Conservation (phyloP, 225 moss, liverwort and hornwort species). For the Thuidium tamariscinum region DNA sequence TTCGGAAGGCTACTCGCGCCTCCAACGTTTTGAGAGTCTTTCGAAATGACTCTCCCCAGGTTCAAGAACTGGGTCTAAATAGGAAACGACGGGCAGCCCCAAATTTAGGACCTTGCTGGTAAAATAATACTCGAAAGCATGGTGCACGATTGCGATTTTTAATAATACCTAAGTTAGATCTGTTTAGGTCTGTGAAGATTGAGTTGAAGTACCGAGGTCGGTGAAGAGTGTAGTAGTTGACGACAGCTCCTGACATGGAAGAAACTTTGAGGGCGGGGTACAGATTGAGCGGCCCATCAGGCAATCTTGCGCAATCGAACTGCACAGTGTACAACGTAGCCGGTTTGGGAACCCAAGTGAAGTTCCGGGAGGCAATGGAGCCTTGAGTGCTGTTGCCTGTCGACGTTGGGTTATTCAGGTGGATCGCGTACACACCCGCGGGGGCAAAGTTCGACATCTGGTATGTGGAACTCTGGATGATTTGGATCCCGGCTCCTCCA, state of each 20-base stretch:
- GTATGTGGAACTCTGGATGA: slow-evolving; percentile 21
- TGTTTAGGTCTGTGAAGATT: background rate
- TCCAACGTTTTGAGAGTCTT: background rate
- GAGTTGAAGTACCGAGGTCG: background rate
- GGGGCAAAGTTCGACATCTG: slow-evolving; percentile 10
- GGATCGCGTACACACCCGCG: slow-evolving; percentile 15
- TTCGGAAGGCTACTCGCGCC: background rate
- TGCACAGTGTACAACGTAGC: slow-evolving; percentile 30
- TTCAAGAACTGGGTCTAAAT: background rate
- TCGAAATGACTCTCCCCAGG: background rate
- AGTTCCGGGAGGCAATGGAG: background rate
- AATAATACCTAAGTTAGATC: background rate
- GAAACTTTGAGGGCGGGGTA: slow-evolving; percentile 22
- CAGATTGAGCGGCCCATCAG: slow-evolving; percentile 30
- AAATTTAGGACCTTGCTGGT: background rate
- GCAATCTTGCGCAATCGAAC: slow-evolving; percentile 28
- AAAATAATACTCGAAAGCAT: background rate
- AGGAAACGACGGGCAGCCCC: background rate
- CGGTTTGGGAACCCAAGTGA: slow-evolving; percentile 10
- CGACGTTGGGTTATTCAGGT: slow-evolving; percentile 24
- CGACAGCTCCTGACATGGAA: background rate
- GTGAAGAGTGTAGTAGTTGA: slow-evolving; percentile 5
- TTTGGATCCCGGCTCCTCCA: slow-evolving; percentile 29
- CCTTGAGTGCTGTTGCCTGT: slow-evolving; percentile 20
- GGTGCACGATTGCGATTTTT: background rate